Evolutionary conservation across 352 stramenopile species (phyloP).

Genomic region (Phytophthora nicotianae): DNA sequence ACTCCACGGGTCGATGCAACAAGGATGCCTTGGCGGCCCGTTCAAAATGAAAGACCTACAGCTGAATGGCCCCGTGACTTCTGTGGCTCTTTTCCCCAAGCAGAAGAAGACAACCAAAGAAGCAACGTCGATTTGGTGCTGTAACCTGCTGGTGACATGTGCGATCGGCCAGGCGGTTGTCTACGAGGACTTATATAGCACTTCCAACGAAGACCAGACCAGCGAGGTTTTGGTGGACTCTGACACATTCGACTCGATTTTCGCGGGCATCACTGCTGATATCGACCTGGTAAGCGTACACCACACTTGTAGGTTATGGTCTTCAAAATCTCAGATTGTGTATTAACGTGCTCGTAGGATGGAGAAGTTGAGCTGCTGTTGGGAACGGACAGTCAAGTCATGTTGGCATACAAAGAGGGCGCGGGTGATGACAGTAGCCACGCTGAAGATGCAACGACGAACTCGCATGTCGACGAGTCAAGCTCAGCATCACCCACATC

Average conservation of each 20-base stretch:
- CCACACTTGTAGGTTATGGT: not conserved
- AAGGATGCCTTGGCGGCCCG: constrained; percentile 45
- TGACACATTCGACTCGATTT: constrained; percentile 70
- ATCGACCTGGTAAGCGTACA: constrained; percentile 58
- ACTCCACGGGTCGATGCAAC: constrained; percentile 43
- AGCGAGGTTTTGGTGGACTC: constrained; percentile 48
- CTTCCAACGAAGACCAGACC: constrained; percentile 8
- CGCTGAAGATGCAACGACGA: constrained; percentile 10
- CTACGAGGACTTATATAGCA: constrained; percentile 54
- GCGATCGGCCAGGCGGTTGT: constrained; percentile 67
- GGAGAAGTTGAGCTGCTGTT: constrained; percentile 62
- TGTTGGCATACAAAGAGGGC: constrained; percentile 61
- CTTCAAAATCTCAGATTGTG: not conserved
- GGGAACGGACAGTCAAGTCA: constrained; percentile 60
- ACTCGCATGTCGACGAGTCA: constrained; percentile 1
- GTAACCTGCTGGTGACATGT: constrained; percentile 66
- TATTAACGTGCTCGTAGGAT: constrained; percentile 38
- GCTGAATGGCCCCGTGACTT: constrained; percentile 66
- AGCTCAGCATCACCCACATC: constrained; percentile 16
- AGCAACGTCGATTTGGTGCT: constrained; percentile 23
- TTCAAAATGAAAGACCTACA: constrained; percentile 58
- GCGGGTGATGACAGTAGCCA: not conserved
- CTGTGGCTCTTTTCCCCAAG: constrained; percentile 57
- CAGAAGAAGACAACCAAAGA: not conserved
- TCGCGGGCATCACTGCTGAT: constrained; percentile 53